Evolutionary conservation across 139 green algal species (phyloP), one percentile per base, ranked within the genome.

Genomic region (Coccomyxa sp.): DNA sequence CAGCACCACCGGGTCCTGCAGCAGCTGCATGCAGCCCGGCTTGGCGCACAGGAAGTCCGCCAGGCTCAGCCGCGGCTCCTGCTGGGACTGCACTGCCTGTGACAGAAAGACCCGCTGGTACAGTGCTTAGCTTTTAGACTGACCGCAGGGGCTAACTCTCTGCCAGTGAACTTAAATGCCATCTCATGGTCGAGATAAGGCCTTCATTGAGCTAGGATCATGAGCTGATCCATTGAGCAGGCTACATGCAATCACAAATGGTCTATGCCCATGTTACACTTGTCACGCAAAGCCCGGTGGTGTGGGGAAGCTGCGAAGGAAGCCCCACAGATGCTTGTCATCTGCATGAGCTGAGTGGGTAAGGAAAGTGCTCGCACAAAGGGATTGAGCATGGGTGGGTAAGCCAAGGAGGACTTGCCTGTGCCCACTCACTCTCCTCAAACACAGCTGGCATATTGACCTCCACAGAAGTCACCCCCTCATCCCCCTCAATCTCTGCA

Each of bases 1-100:
- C 39, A 89, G 79, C 71, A 87, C 79, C 22, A 76, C 41, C 29
- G 84, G 84, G 33, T 72, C 74, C 50, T 41, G 78, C 31, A 89
- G 77, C 68, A 88, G 68, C 55, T 70, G 27, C 29, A 37, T 41
- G 71, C 84, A 88, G 12, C 4, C 12, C 50, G 50, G 50, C 50
- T 22, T 18, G 39, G 78, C 77, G 36, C 84, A 88, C 1, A 73
- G 16, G 64, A 89, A 86, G 55, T 81, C 54, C 18, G 44, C 34
- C 35, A 41, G 29, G 34, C 37, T 33, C 68, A 50, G 79, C 6
- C 14, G 24, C 8, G 27, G 29, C 41, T 35, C 31, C 35, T 27
- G 22, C 18, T 39, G 34, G n/a, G 82, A 39, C n/a, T 38, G 27
- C 24, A 31, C n/a, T 27, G 55, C 64, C 50, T 33, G 50, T 22